Base-by-base conservation (phyloP, 2,329 filamentous ascomycete genomes). In the Phialemoniopsis sp. region DNA sequence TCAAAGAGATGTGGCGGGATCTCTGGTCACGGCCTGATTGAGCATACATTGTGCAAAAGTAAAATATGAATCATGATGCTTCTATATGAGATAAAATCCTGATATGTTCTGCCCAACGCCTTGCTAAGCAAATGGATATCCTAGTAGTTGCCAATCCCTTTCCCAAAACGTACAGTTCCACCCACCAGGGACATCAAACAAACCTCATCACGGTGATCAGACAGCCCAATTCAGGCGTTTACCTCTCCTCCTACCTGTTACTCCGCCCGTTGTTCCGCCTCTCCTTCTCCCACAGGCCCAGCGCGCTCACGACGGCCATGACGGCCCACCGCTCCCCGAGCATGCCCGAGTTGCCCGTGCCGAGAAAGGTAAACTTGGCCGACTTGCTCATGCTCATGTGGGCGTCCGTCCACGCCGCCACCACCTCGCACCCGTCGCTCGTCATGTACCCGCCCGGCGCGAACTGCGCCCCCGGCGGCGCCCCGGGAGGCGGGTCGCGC, bases 1-100 rank as follows among this genome's bases (percentile, higher is more conserved):
- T 96, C 46, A 86, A 77, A 57, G 81, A 97, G 59, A 87, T 95
- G 65, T 96, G 89, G 89, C 78, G 78, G 52, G 91, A 97, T 62
- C 56, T 95, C 10, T 95, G 66, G 66, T 26, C 21, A 6, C 21
- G 21, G 21, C 21, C 21, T 26, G 21, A 26, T 26, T 26, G 47
- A 61, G 21, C 21, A 26, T n/a, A n/a, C n/a, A n/a, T n/a, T n/a
- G n/a, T n/a, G n/a, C n/a, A n/a, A n/a, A n/a, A n/a, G n/a, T n/a
- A n/a, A n/a, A n/a, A n/a, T n/a, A n/a, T n/a, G n/a, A n/a, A n/a
- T n/a, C n/a, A n/a, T n/a, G n/a, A n/a, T n/a, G n/a, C n/a, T n/a
- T n/a, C n/a, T n/a, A n/a, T n/a, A n/a, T n/a, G n/a, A n/a, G n/a
- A n/a, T n/a, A n/a, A n/a, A n/a, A n/a, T n/a, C n/a, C n/a, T n/a